These are phyloP conservation scores for Pyrenophora seminiperda DNA, from an alignment of 2,329 filamentous ascomycete genomes.

Conservation along the genomic window DNA sequence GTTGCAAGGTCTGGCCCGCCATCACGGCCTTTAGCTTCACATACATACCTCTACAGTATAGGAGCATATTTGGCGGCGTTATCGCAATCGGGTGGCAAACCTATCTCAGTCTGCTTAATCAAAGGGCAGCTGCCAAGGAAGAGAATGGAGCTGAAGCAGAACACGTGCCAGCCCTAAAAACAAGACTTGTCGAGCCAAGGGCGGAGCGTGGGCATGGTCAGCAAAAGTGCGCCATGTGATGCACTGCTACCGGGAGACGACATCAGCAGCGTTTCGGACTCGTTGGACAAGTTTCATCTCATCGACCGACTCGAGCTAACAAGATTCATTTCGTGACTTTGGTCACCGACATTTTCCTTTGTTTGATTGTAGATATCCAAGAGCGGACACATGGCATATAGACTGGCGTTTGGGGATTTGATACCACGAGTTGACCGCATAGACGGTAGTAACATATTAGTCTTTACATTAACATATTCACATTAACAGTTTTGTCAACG, in stretches of 20 bases:
- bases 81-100: slow-evolving; percentile 92
- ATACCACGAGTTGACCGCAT: slow-evolving; percentile 8
- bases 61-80: slow-evolving; percentile 75
- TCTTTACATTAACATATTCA: not conserved
- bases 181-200: slow-evolving; percentile 3
- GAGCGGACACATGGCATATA: slow-evolving; percentile 12
- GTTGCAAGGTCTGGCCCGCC: slow-evolving; percentile 84
- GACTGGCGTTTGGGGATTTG: slow-evolving; percentile 15
- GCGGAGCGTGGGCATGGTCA: slow-evolving; percentile 8
- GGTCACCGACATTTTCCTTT: slow-evolving; percentile 15
- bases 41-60: slow-evolving; percentile 78
- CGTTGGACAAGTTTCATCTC: not conserved
- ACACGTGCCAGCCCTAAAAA: slow-evolving; percentile 3
- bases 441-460: not conserved
- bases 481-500: too few relatives aligned
- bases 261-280: not conserved
- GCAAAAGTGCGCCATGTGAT: slow-evolving; percentile 27
- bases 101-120: slow-evolving; percentile 81
- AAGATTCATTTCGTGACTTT: slow-evolving; percentile 4
- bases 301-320: not conserved
- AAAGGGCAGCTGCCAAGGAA: slow-evolving; percentile 68
- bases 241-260: not conserved
- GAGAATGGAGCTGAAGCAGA: slow-evolving; percentile 22
- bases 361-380: slow-evolving; percentile 2
- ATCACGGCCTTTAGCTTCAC: slow-evolving; percentile 86